phyloP scores from a whole-genome alignment of 129 eudicot species.

The Smallanthus sonchifolius region DNA sequence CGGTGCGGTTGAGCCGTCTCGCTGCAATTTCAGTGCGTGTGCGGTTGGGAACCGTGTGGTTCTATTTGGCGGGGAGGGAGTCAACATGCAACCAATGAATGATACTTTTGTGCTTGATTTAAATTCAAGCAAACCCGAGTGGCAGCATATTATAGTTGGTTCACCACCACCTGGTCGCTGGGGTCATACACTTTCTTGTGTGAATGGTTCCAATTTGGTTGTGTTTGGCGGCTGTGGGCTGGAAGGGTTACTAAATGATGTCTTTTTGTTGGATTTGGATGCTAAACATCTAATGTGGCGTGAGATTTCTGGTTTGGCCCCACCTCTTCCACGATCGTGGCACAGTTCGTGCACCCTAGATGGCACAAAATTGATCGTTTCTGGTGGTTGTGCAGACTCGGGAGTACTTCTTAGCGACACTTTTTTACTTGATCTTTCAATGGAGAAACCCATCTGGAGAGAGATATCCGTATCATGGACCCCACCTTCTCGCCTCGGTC shows the following conservation, averaged over 20 bases:
- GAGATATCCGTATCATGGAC: slow-evolving; percentile 90
- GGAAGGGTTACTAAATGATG: slow-evolving; percentile 84
- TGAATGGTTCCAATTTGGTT: slow-evolving; percentile 73
- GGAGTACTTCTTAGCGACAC: slow-evolving; percentile 92
- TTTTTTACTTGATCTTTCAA: slow-evolving; percentile 66
- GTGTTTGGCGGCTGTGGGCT: slow-evolving; percentile 93
- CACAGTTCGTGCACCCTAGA: slow-evolving; percentile 96
- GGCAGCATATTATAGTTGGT: slow-evolving; percentile 77
- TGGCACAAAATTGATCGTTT: slow-evolving; percentile 78
- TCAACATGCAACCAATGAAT: slow-evolving; percentile 91
- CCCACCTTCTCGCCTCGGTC: slow-evolving; percentile 93
- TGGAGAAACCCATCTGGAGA: slow-evolving; percentile 87
- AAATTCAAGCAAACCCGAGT: slow-evolving; percentile 74
- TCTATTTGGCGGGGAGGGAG: slow-evolving; percentile 92
- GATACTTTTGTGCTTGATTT: slow-evolving; percentile 85
- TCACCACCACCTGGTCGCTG: slow-evolving; percentile 98
- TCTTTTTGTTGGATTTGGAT: slow-evolving; percentile 77
- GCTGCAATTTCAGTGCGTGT: slow-evolving; percentile 95
- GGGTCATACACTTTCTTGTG: slow-evolving; percentile 93
- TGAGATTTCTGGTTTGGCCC: slow-evolving; percentile 82
- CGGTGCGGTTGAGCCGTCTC: slow-evolving; percentile 88
- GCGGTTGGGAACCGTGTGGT: slow-evolving; percentile 93
- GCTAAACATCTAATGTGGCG: slow-evolving; percentile 96
- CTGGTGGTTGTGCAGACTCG: slow-evolving; percentile 96
- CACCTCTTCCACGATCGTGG: slow-evolving; percentile 94